Evolutionary conservation across 1,284 basidiomycete species (phyloP), one percentile per base, ranked within the genome.

Genomic region (Tylopilus sp.): DNA sequence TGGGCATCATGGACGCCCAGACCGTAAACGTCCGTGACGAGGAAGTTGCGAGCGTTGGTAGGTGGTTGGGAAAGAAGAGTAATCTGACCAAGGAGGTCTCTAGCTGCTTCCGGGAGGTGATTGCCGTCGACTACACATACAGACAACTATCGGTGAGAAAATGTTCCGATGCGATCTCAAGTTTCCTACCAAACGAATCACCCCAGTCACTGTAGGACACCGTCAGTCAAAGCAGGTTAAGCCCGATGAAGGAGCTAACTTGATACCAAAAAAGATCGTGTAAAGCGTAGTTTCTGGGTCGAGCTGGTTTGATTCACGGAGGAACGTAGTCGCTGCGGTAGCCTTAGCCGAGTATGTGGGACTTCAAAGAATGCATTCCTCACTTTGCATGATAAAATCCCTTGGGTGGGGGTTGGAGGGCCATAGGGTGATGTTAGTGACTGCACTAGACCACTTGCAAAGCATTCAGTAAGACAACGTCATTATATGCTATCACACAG

Each of bases 1-100:
- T 57, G 63, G 0, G 63, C 53, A 2, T 68, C 61, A 3, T 66
- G 63, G 1, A 33, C 59, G 2, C 77, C 77, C 12, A 70, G 67
- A 7, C 77, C 76, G 26, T 79, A 79, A 29, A 66, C 71, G 48
- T 78, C 76, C 1, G 75, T 65, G 5, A 78, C 49, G 12, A 79
- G 68, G 49, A 79, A 71, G 48, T 74, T 70, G 16, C 66, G 63
- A 2, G 74, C 75, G 43, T 72, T 73, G 16, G 66, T 72, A 1
- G 76, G 73, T 4, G 71, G 67, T 7, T 69, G 66, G 1, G 67
- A 61, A 19, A 78, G 67, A 40, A 64, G 59, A 3, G 61, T 42
- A n/a, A 75, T 68, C 44, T 71, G 65, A 30, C 65, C 60, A 15
- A 74, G 57, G 25, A 77, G 62, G 36, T 63, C 60, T 29, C 60